Evolutionary conservation across 192 early-diverging fungal genomes (phyloP), one percentile per base, ranked within the genome.

Genomic region (Coemansia sp.): DNA sequence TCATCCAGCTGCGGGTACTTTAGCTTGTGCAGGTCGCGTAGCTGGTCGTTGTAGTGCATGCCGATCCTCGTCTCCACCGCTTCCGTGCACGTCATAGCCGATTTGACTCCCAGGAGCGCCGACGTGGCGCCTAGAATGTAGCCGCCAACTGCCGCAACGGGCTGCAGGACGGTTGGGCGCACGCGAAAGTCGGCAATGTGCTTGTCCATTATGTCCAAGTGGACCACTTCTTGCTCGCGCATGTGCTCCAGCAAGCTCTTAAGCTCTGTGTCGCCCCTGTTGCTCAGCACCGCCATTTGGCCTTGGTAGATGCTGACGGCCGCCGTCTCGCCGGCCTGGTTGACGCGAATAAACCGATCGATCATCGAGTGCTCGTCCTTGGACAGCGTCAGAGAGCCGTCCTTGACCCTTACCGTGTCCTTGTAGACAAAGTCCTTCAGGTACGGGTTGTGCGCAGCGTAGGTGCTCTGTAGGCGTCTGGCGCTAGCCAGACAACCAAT

Each of bases 11-110:
- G 87, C 42, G 85, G 77, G 27, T 89, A 79, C 32, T 90, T 84
- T 53, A 95, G 86, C 68, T 83, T 74, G 32, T 93, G 70, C 60
- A 98, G 66, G 45, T 97, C 94, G 11, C 96, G 84, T 29, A 97
- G 74, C 82, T 97, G 95, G 63, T 98, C 94, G 69, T 98, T 94
- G 76, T 98, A 98, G 72, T 99, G 97, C 38, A 89, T 75, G 25
- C 97, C 96, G 76, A 99, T 99, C 11, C 93, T 90, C 9, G 94
- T 95, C 83, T 99, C 97, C 14, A 97, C 97, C 3, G 95, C 97
- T 67, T 99, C 97, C 0, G 97, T 99, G 75, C 94, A 97, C n/a
- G 96, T 95, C 96, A 99, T 99, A 29, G 95, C 94, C 22, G 95
- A 94, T 64, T 95, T 92, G 63, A 93, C 91, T n/a, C 96, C 96